Evolutionary conservation across 2,329 filamentous ascomycete genomes (phyloP), one percentile per base, ranked within the genome.

Genomic region (Apiospora sp.): DNA sequence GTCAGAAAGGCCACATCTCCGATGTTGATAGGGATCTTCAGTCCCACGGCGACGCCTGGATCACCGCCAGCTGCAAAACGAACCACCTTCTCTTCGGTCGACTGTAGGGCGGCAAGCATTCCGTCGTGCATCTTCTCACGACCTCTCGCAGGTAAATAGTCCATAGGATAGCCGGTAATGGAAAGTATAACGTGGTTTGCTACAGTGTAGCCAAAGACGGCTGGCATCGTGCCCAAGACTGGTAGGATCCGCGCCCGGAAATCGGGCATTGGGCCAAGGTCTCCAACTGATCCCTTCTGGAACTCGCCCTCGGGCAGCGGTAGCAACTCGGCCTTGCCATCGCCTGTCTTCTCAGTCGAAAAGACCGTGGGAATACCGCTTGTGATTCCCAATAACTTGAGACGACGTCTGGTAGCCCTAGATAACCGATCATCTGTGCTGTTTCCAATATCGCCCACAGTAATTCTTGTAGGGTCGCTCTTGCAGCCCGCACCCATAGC

Each of bases 401-500:
- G 85, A 72, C 93, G 90, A 41, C 95, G 89, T 41, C 96, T 88
- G 1, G 96, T 98, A 10, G 93, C 92, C 74, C 95, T 90, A 4
- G 95, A 98, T 0, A 99, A 88, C 0, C 94, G 92, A 77, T 99
- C 96, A 76, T 98, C 96, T 0, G 92, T 94, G 76, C 93, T 97
- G 1, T 90, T 87, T 10, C 94, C 95, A 75, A 99, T 98, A 79
- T 99, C 96, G 27, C 95, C 95, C 6, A 99, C 92, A 77, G 94
- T 92, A 71, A 99, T 92, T 72, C 93, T 89, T 0, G 95, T 98
- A 0, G 90, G 91, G 67, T 92, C 91, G 67, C 94, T 96, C 86
- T 98, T 99, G 83, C 94, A 98, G 0, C 95, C 96, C 0, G 96
- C 96, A 0, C 96, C 96, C 95, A 98, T 98, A 44, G 94, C 94